Evolutionary conservation across 2,329 filamentous ascomycete species (phyloP), one percentile per base, ranked within the genome.

Genomic region (Fusarium subglutinans): DNA sequence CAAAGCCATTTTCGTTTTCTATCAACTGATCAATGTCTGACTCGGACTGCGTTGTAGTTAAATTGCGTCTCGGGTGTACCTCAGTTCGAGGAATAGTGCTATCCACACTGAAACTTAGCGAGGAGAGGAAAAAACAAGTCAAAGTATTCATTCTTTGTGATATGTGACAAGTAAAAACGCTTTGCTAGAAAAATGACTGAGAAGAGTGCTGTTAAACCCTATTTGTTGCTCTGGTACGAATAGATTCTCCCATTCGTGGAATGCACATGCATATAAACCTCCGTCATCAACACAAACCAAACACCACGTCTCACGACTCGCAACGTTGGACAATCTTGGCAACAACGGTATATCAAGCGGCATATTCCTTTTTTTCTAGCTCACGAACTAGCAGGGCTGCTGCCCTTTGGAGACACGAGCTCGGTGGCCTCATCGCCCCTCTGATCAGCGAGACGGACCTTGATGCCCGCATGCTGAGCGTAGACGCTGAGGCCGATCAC

Each of bases 401-500:
- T 62, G 26, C 60, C 68, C 33, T 77, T 60, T 8, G 59, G 66
- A 15, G 69, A 67, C 45, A 70, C 65, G 45, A 78, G 69, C 43
- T 58, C 80, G 63, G 68, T 50, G 35, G 70, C 66, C 45, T 82
- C 79, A 1, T 68, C 76, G 44, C 69, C 76, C 48, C 79, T 79
- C 33, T 80, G 79, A 65, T 82, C 79, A 14, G 80, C 81, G 13
- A 84, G 74, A 12, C 75, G 75, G 35, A 85, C 80, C 37, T 79
- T 79, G 40, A 84, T 77, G 11, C 78, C 77, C 3, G 79, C 64
- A 35, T 84, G 82, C 58, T 78, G 78, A 14, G 83, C 79, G 62
- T 84, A 85, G 15, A 84, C 83, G 13, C 82, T 75, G 18, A 85
- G 76, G 14, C 82, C 82, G 44, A 84, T 73, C 15, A 85, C 83